Evolutionary conservation across 179 eudicot genomes (phyloP).

Genomic region (Camellia oleifera): DNA sequence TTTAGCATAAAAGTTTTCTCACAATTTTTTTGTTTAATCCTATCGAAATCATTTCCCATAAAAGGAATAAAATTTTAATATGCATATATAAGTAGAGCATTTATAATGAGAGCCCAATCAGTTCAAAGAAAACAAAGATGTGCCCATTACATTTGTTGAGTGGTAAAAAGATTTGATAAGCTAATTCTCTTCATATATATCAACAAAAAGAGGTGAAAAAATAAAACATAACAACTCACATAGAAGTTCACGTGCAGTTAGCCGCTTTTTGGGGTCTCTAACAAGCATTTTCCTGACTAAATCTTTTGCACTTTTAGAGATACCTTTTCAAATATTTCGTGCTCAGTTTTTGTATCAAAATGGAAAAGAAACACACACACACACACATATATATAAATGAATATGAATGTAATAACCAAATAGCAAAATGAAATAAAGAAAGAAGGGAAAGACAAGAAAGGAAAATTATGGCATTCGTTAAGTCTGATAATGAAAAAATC

Average conservation of each 20-base stretch:
- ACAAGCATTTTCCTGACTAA: slow-evolving; percentile 66
- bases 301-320: slow-evolving; percentile 71
- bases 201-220: background rate
- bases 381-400: too few species aligned
- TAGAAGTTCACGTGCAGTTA: slow-evolving; percentile 62
- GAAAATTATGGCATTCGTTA: background rate
- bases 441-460: background rate
- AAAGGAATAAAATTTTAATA: background rate
- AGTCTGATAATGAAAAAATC: slow-evolving; percentile 1
- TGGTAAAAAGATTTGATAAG: background rate
- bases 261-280: slow-evolving; percentile 25
- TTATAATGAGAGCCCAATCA: background rate
- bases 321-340: slow-evolving; percentile 69
- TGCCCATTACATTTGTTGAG: background rate
- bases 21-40: background rate
- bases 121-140: background rate
- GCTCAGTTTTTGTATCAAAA: too few species aligned
- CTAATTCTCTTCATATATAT: background rate
- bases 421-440: slow-evolving; percentile 10
- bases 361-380: too few species aligned
- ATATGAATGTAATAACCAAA: too few species aligned
- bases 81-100: background rate
- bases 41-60: background rate
- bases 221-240: slow-evolving; percentile 40
- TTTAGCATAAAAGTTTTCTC: background rate